Evolutionary conservation across 768 basidiomycete genomes (phyloP).

Genomic region (Kwoniella dendrophila): DNA sequence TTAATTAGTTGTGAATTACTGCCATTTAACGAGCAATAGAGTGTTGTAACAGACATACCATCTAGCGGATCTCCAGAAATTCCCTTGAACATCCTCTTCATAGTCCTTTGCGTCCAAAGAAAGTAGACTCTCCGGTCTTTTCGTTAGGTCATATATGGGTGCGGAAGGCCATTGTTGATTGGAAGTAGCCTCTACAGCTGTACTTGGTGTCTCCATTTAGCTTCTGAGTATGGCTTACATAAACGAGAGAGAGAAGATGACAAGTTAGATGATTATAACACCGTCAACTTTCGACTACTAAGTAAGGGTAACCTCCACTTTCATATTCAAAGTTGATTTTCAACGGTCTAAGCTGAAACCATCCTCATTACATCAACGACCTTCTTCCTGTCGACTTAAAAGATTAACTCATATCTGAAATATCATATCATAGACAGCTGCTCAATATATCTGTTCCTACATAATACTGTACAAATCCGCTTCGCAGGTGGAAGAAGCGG

Average conservation of each 20-base stretch:
- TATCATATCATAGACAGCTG: too few relatives aligned
- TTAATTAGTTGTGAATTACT: neutral
- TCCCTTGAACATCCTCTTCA: slow-evolving; percentile 44
- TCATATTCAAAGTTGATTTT: neutral
- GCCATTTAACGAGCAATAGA: neutral
- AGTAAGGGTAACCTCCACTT: slow-evolving; percentile 3
- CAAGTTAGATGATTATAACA: neutral
- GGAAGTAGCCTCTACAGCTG: neutral
- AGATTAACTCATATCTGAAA: too few relatives aligned
- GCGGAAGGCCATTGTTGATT: slow-evolving; percentile 23
- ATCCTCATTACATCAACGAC: too few relatives aligned
- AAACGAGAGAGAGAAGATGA: neutral
- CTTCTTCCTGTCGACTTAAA: too few relatives aligned
- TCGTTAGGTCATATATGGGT: slow-evolving; percentile 23
- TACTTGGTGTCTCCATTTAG: neutral
- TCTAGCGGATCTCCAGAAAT: slow-evolving; percentile 64
- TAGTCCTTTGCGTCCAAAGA: slow-evolving; percentile 11
- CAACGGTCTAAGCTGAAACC: too few relatives aligned
- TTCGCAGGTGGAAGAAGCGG: too few relatives aligned
- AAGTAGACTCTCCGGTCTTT: neutral
- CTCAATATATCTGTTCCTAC: too few relatives aligned
- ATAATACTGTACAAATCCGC: too few relatives aligned
- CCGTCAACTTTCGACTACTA: too few relatives aligned
- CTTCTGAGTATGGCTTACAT: neutral
- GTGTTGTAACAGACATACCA: slow-evolving; percentile 59